A percentile compares a stretch with the other conserved stretches of the same genome.
Conservation (phyloP, 768 basidiomycete genomes). For the Pleurotus giganteus region DNA sequence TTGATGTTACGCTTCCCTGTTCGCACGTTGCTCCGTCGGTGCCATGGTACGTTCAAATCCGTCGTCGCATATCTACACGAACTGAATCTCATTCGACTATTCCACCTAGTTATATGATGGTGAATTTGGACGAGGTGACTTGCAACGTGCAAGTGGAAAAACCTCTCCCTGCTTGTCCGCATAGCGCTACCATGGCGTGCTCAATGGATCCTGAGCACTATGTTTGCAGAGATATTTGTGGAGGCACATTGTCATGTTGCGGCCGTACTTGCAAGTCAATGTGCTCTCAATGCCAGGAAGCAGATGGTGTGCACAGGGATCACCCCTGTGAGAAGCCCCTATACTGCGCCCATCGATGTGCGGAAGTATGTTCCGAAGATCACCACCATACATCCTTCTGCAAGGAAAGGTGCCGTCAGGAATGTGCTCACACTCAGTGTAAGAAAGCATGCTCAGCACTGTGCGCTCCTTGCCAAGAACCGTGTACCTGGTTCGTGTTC, state of each 20-base stretch:
- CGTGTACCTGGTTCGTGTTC: slow-evolving; percentile 48
- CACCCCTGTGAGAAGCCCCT: slow-evolving; percentile 53
- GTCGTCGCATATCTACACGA: too few species aligned
- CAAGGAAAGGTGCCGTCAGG: slow-evolving; percentile 46
- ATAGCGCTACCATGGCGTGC: slow-evolving; percentile 46
- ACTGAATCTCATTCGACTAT: too few species aligned
- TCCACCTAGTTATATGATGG: slow-evolving; percentile 40
- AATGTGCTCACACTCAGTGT: slow-evolving; percentile 54
- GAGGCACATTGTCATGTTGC: slow-evolving; percentile 49
- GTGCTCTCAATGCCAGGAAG: slow-evolving; percentile 57
- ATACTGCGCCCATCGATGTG: slow-evolving; percentile 58
- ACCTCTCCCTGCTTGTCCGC: slow-evolving; percentile 51
- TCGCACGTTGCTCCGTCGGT: slow-evolving; percentile 45
- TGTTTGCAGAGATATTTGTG: slow-evolving; percentile 42
- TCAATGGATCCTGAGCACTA: slow-evolving; percentile 36
- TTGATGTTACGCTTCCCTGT: slow-evolving; percentile 52
- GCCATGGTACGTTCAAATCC: slow-evolving; percentile 44
- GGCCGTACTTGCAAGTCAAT: slow-evolving; percentile 43
- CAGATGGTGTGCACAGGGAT: slow-evolving; percentile 27
- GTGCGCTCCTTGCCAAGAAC: slow-evolving; percentile 62
- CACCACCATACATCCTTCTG: slow-evolving; percentile 52
- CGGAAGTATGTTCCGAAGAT: slow-evolving; percentile 41
- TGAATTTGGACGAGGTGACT: slow-evolving; percentile 38
- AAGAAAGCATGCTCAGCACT: slow-evolving; percentile 43
- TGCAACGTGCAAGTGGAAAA: slow-evolving; percentile 46